Percentiles rank a stretch among this genome's conserved stretches.
Evolutionary conservation across 345 rosid genomes (phyloP).

Genomic region (Gossypium herbaceum): DNA sequence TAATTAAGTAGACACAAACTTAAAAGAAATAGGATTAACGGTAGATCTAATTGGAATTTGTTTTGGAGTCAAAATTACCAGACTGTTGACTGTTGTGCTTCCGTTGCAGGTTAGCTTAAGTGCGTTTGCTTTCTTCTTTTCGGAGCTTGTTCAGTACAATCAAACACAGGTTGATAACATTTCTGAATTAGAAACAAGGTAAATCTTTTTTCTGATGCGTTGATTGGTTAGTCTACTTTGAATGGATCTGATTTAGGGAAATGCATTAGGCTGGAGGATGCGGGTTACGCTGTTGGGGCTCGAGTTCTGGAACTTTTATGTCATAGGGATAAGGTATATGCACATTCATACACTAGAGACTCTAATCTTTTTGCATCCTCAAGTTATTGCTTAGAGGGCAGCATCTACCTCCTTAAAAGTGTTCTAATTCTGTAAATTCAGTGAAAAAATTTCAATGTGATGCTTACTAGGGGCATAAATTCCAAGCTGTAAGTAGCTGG

Average conservation of each 20-base stretch:
- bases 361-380: background rate
- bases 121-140: conserved; percentile 48
- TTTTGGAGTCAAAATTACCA: background rate
- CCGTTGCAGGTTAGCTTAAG: conserved; percentile 55
- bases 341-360: background rate
- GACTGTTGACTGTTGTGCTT: conserved; percentile 3
- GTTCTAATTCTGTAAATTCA: background rate
- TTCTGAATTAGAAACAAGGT: conserved; percentile 91
- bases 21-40: background rate
- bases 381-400: background rate
- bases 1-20: no score
- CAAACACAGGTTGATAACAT: conserved; percentile 96
- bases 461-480: background rate
- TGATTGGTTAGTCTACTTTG: background rate
- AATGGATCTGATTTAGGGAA: background rate
- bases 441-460: background rate
- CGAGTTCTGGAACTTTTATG: conserved; percentile 90
- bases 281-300: conserved; percentile 89
- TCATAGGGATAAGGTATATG: conserved; percentile 70
- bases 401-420: conserved; percentile 1
- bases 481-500: background rate
- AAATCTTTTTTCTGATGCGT: background rate
- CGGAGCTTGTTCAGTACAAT: conserved; percentile 94
- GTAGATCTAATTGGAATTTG: background rate
- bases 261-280: conserved; percentile 79